These are phyloP conservation scores for Boletus reticuloceps DNA, from an alignment of 768 basidiomycete genomes.

Conservation along the genomic window DNA sequence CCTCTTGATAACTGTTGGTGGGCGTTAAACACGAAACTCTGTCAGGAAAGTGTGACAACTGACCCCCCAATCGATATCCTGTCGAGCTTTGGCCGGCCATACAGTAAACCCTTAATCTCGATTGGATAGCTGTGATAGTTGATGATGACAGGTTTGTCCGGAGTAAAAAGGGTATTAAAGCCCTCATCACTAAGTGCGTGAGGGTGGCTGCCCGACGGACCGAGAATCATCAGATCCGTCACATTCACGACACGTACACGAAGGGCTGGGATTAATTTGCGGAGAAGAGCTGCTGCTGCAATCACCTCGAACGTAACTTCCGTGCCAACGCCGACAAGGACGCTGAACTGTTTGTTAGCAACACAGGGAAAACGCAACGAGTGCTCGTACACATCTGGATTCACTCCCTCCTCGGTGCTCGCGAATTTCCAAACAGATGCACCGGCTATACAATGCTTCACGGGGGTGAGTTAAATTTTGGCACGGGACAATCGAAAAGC, in stretches of 20 bases:
- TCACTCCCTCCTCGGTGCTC: constrained; percentile 66
- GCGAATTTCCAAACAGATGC: constrained; percentile 86
- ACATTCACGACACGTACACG: constrained; percentile 90
- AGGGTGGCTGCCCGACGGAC: constrained; percentile 66
- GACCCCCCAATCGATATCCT: constrained; percentile 56
- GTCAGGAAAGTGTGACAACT: constrained; percentile 7
- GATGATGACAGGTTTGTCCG: constrained; percentile 65
- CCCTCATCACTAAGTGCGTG: constrained; percentile 62
- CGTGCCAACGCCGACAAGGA: constrained; percentile 84
- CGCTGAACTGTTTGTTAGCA: constrained; percentile 36
- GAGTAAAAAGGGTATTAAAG: constrained; percentile 72
- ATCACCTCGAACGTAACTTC: constrained; percentile 90
- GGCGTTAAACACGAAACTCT: not conserved
- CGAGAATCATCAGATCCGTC: constrained; percentile 85
- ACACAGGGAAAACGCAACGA: not conserved
- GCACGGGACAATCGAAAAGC: not conserved
- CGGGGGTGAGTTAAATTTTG: not conserved
- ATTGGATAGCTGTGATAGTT: constrained; percentile 85
- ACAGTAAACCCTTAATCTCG: constrained; percentile 65
- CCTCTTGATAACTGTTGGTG: constrained; percentile 51
- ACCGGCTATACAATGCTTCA: constrained; percentile 80
- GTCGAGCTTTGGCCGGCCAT: constrained; percentile 48
- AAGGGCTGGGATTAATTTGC: constrained; percentile 63
- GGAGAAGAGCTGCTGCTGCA: constrained; percentile 78
- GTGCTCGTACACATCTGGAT: constrained; percentile 63